Percentiles rank a stretch among this genome's conserved stretches.
Evolutionary conservation across 495 filamentous ascomycete genomes (phyloP).

Genomic region (Massariosphaeria phaeospora): DNA sequence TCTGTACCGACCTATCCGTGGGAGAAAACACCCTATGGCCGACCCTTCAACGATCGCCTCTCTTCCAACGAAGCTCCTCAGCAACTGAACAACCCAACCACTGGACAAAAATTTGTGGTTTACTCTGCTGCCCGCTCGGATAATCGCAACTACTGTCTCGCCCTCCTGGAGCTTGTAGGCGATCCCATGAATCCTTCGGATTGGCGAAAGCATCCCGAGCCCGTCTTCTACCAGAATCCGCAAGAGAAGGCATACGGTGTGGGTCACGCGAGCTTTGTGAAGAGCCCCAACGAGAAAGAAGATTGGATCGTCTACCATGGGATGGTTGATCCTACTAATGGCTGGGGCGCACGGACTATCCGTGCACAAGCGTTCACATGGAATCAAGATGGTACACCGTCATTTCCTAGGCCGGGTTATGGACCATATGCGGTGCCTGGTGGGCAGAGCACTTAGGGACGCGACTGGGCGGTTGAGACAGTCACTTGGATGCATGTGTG

Average conservation of each 20-base stretch:
- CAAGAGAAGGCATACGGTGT: constrained; percentile 44
- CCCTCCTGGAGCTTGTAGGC: constrained; percentile 45
- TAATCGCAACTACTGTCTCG: constrained; percentile 46
- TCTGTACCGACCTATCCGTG: constrained; percentile 44
- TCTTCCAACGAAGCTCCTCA: constrained; percentile 49
- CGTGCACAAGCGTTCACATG: constrained; percentile 42
- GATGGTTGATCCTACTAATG: constrained; percentile 39
- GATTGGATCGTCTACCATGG: constrained; percentile 51
- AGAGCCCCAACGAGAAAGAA: constrained; percentile 46
- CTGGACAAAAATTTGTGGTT: constrained; percentile 47
- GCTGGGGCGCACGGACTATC: constrained; percentile 42
- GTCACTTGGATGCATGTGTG: too few species aligned
- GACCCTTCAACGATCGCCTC: constrained; percentile 42
- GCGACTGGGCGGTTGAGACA: too few species aligned
- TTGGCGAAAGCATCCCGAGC: constrained; percentile 45
- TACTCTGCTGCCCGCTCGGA: constrained; percentile 48
- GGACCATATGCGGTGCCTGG: constrained; percentile 40
- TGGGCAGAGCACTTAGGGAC: too few species aligned
- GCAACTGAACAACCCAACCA: constrained; percentile 47
- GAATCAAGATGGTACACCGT: constrained; percentile 41
- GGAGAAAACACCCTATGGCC: constrained; percentile 49
- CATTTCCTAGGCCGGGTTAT: constrained; percentile 42
- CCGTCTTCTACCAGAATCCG: constrained; percentile 50
- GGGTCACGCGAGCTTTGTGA: constrained; percentile 48
- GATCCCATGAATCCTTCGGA: constrained; percentile 49